Evolutionary conservation across 805 yeast species (phyloP), one percentile per base, ranked within the genome.

Genomic region (Lipomyces lipofer): DNA sequence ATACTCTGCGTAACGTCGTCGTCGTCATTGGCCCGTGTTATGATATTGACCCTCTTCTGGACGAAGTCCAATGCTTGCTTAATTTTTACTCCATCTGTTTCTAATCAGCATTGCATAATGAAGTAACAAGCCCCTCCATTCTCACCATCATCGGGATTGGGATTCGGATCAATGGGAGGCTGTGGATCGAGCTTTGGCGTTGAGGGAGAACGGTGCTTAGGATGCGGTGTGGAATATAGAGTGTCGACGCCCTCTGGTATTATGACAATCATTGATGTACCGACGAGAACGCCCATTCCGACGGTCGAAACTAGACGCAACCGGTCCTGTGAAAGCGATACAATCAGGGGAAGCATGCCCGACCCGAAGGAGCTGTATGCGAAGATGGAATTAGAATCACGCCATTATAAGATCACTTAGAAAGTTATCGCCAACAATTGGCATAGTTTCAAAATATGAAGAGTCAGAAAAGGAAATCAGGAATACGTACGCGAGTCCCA

Each of bases 201-300:
- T 15, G 59, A 53, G 27, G 28, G 22, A 17, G 29, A n/a, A n/a
- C n/a, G n/a, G 17, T 56, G 56, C 25, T 47, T 42, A 43, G 27
- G 50, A 54, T 13, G 52, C 63, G 57, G 42, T 12, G 57, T 46
- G 10, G 53, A 19, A 54, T 69, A 71, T 40, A 78, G 60, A 4
- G 76, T 74, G 56, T 76, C 80, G 17, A 80, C 72, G 2, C 88
- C 88, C 66, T 85, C 90, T 0, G 89, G 89, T 17, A 85, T 75
- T 24, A 85, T 78, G 15, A 85, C 71, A 8, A 78, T 72, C 50
- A 84, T 67, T 1, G 85, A 75, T 0, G 88, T 78, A 4, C 88
- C 83, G 4, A 84, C 69, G 49, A 85, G 72, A 19, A 85, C 69
- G 1, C 89, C 89, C 62, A 78, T 74, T 50, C 86, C 82, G 46